A percentile compares a stretch with the other conserved stretches of the same genome.
These are phyloP conservation scores for Rhodotorula mucilaginosa DNA, from an alignment of 1,284 basidiomycete species.

Conservation along the genomic window DNA sequence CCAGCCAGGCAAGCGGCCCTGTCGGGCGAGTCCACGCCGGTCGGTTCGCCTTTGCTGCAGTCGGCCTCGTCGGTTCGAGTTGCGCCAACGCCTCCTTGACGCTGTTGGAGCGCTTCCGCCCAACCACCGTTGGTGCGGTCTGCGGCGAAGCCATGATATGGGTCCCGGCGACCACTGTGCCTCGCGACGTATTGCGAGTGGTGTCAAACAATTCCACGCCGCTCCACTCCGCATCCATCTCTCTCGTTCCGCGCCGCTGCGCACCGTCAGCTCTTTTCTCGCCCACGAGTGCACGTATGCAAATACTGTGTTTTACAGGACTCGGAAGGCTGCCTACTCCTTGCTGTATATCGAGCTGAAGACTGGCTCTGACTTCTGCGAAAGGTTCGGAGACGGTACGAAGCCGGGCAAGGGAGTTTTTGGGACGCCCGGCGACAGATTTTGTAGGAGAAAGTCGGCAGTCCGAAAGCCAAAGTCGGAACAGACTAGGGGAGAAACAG, in stretches of 20 bases:
- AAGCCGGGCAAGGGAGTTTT: conserved; percentile 27
- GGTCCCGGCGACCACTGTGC: too few relatives aligned
- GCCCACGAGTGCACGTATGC: too few relatives aligned
- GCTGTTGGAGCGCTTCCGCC: conserved; percentile 30
- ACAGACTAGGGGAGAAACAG: conserved; percentile 19
- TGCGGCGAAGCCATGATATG: too few relatives aligned
- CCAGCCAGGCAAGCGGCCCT: conserved; percentile 33
- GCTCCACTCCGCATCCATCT: too few relatives aligned
- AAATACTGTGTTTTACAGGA: not conserved
- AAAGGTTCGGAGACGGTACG: conserved; percentile 4
- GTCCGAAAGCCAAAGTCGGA: conserved; percentile 40
- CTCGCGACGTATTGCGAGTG: too few relatives aligned
- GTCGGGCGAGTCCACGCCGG: conserved; percentile 15
- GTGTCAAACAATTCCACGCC: too few relatives aligned
- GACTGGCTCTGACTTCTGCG: conserved; percentile 3
- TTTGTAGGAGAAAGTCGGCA: conserved; percentile 23
- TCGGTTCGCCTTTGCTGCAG: not conserved
- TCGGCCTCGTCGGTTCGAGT: not conserved
- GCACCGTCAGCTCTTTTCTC: too few relatives aligned
- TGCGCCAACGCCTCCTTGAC: conserved; percentile 30
- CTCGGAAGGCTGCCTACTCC: not conserved
- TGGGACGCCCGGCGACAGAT: conserved; percentile 2
- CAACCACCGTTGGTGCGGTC: not conserved
- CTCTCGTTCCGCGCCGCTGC: too few relatives aligned
- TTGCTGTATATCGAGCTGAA: conserved; percentile 1